Conservation (phyloP, 2,329 filamentous ascomycete species). For the Biscogniauxia mediterranea region DNA sequence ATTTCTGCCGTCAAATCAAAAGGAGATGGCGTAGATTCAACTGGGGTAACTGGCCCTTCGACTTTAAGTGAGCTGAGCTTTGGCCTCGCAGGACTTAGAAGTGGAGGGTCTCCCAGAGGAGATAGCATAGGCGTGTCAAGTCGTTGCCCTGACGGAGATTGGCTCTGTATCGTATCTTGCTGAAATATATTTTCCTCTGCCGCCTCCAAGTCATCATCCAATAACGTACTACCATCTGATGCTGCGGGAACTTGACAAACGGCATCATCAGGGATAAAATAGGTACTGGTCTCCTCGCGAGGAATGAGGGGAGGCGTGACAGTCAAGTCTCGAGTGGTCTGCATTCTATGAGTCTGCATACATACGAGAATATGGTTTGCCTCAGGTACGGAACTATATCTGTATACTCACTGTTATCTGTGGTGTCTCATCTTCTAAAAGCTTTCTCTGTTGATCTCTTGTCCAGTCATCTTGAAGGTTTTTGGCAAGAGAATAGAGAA, state of each 20-base stretch:
- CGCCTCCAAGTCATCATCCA: conserved; percentile 26
- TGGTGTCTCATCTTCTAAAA: conserved; percentile 11
- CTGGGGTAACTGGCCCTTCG: conserved; percentile 27
- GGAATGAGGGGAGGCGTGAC: conserved; percentile 32
- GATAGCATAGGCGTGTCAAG: conserved; percentile 7
- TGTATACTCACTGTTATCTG: conserved; percentile 12
- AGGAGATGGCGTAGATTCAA: conserved; percentile 7
- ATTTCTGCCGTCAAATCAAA: conserved; percentile 10
- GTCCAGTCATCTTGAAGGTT: conserved; percentile 18
- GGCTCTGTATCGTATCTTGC: conserved; percentile 7
- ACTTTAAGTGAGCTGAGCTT: conserved; percentile 24
- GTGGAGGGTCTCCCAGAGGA: conserved; percentile 11
- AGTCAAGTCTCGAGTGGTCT: conserved; percentile 18
- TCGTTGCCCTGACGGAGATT: conserved; percentile 2
- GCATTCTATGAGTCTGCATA: conserved; percentile 7
- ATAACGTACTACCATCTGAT: conserved; percentile 27
- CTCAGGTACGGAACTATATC: not conserved
- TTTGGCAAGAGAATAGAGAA: conserved; percentile 18
- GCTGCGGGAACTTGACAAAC: conserved; percentile 26
- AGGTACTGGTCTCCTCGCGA: conserved; percentile 6
- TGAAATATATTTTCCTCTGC: conserved; percentile 21
- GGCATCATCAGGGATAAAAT: conserved; percentile 24
- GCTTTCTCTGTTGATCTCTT: conserved; percentile 7
- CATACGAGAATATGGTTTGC: not conserved
- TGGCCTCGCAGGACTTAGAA: conserved; percentile 1